phyloP scores from a whole-genome alignment of 331 rosid species.

The Quercus lobata region DNA sequence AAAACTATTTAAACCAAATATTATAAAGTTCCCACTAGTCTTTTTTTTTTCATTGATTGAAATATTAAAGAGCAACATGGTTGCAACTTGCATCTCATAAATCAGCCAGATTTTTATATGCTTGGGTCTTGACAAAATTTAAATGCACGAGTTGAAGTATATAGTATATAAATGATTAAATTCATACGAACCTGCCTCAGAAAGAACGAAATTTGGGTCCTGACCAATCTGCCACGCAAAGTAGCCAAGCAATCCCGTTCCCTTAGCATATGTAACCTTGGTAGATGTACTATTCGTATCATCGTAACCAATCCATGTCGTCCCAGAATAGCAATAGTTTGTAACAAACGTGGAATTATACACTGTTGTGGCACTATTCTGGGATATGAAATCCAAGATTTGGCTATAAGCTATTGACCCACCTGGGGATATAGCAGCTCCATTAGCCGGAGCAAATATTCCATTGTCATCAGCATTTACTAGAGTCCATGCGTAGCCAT shows the following conservation, averaged over 20 bases:
- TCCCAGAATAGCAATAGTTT: conserved; percentile 31
- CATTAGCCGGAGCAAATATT: not conserved
- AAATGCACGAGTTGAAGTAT: no score
- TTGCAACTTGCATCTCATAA: no score
- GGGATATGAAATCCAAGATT: not conserved
- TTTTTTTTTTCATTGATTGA: no score
- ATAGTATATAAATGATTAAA: not conserved
- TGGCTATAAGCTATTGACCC: not conserved
- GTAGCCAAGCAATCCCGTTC: conserved; percentile 24
- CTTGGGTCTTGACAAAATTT: no score
- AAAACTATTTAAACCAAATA: no score
- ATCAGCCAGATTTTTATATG: no score
- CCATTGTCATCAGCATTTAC: not conserved
- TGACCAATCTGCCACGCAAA: conserved; percentile 41
- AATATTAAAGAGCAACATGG: no score
- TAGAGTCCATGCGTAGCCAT: not conserved
- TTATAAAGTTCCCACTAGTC: no score
- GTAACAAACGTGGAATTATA: conserved; percentile 15
- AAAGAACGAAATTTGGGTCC: conserved; percentile 17
- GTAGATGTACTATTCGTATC: conserved; percentile 22
- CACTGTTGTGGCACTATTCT: not conserved
- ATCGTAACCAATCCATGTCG: conserved; percentile 44
- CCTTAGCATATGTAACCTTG: conserved; percentile 43
- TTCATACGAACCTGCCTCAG: not conserved
- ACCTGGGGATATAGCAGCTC: not conserved